Base-by-base conservation (phyloP, 2,329 filamentous ascomycete species). In the Didymosphaeria variabile region DNA sequence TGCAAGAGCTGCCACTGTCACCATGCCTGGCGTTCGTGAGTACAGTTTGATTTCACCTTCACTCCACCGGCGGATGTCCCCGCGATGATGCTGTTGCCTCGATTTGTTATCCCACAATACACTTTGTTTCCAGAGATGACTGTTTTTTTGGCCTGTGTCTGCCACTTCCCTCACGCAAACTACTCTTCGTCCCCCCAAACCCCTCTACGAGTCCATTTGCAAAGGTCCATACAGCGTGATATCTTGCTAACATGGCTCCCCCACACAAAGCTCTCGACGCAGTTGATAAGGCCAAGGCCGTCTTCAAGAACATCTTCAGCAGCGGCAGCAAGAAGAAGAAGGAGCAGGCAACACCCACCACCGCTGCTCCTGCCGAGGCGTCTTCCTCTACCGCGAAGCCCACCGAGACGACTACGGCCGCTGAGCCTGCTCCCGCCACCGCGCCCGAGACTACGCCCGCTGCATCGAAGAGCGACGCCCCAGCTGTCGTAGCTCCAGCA, bases 21-120 rank as follows among this genome's bases (percentile, higher is more conserved):
- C 51, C 64, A 79, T 79, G 77, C 77, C 77, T 61, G 77, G 77
- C 67, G 76, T 79, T 60, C 77, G 77, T 79, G 73, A 74, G 77
- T 79, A 61, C 47, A 19, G 23, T 26, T 38, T 44, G 31, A 15
- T 44, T 51, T 62, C 57, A 55, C 21, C 38, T 44, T 50, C 36
- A 44, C 40, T 44, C 26, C 45, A 59, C 49, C 34, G 31, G 17
- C 15, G 26, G n/a, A 6, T 15, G 38, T 29, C 49, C 26, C 49
- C 32, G 50, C 38, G 40, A 46, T 62, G 52, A 36, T 46, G 13
- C 45, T 38, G 21, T 31, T n/a, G 5, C 19, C 26, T 36, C 7
- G 19, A 19, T 12, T 6, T n/a, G 17, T 9, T 13, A 21, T 32
- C 49, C 32, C 17, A 36, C 6, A 7, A 21, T 34, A 38, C n/a